phyloP scores from a whole-genome alignment of 768 basidiomycete genomes.

The Tulasnella sp. region DNA sequence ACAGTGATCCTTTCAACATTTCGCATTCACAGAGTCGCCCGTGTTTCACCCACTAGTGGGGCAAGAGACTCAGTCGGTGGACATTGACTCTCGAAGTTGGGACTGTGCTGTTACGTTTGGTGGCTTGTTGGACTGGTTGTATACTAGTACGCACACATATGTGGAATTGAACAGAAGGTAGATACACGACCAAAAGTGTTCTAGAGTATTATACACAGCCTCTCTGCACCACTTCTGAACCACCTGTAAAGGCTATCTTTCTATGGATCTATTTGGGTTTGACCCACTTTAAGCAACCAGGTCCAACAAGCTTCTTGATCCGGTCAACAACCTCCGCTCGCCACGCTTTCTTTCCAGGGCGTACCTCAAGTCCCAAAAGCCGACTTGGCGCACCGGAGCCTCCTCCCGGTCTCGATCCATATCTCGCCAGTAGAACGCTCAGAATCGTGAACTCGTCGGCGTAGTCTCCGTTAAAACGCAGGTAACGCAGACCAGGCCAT shows the following conservation, averaged over 20 bases:
- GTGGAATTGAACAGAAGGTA: no score
- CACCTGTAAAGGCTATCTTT: neutral
- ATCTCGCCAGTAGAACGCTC: neutral
- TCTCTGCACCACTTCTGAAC: neutral
- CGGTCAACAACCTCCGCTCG: neutral
- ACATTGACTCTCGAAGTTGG: no score
- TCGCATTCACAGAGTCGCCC: no score
- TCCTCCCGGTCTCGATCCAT: neutral
- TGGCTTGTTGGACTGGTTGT: no score
- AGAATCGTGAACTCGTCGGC: neutral
- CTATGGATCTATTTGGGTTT: neutral
- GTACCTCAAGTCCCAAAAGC: neutral
- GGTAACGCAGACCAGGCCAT: neutral
- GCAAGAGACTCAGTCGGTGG: no score
- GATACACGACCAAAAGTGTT: neutral
- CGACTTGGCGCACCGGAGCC: neutral
- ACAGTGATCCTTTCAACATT: no score
- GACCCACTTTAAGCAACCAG: neutral
- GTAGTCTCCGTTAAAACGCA: neutral
- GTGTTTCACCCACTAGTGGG: no score
- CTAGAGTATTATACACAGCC: neutral
- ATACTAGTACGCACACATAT: no score
- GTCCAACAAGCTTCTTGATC: neutral
- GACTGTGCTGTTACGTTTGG: no score
- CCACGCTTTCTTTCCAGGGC: neutral